A percentile compares a stretch with the other conserved stretches of the same genome.
Evolutionary conservation across 164 flowering plant genomes (phyloP).

Genomic region (Hamamelis virginiana): DNA sequence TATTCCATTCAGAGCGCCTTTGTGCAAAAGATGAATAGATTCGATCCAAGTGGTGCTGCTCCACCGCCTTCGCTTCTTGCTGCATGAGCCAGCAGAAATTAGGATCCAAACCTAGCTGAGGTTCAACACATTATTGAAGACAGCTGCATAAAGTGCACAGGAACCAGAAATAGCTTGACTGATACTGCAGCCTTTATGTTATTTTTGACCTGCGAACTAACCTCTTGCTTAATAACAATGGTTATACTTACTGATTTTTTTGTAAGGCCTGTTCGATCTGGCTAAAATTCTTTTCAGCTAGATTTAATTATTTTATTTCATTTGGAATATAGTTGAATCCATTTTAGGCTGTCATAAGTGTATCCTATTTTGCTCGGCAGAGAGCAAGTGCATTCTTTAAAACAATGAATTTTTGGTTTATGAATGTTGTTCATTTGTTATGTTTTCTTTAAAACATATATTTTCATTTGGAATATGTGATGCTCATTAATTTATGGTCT

Average conservation of each 20-base stretch:
- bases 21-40: conserved; percentile 44
- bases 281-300: conserved; percentile 9
- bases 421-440: not conserved
- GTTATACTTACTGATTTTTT: conserved; percentile 8
- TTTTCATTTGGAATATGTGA: no score
- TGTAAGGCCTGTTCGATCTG: not conserved
- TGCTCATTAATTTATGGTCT: no score
- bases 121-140: conserved; percentile 5
- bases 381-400: not conserved
- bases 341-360: not conserved
- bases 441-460: no score
- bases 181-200: not conserved
- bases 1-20: conserved; percentile 46
- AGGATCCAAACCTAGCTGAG: not conserved
- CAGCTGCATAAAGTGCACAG: not conserved
- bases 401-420: not conserved
- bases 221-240: not conserved
- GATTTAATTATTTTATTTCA: not conserved
- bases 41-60: conserved; percentile 1
- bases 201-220: not conserved
- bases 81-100: not conserved
- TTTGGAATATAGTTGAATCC: not conserved
- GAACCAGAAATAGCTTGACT: not conserved
- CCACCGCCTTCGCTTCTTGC: not conserved
- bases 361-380: not conserved